Conservation (phyloP, 176 grass and related monocot genomes). For the Rhynchospora pubera region DNA sequence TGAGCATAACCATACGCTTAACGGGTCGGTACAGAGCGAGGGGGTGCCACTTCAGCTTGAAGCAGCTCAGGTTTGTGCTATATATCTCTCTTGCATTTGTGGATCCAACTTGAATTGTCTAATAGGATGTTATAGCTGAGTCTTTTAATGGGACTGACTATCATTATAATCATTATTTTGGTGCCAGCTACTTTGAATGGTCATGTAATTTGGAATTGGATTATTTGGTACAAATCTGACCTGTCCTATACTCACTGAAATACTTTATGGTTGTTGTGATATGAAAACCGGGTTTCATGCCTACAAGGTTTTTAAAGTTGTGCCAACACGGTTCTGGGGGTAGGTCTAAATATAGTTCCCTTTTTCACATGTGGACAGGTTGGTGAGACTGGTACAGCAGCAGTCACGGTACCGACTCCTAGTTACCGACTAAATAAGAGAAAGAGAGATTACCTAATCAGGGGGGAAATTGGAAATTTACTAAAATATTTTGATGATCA, state of each 20-base stretch:
- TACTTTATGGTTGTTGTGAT: neutral
- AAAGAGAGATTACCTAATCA: slow-evolving; percentile 18
- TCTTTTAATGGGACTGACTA: neutral
- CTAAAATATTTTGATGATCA: slow-evolving; percentile 20
- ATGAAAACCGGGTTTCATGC: neutral
- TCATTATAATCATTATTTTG: neutral
- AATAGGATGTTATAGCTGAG: neutral
- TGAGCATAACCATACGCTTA: slow-evolving; percentile 27
- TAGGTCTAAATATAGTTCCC: neutral
- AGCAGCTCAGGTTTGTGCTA: neutral
- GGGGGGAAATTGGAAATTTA: slow-evolving; percentile 17
- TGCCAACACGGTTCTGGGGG: neutral
- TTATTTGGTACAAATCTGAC: neutral
- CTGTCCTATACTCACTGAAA: neutral
- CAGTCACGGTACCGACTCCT: slow-evolving; percentile 11
- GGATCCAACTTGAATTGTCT: neutral
- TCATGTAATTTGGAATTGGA: neutral
- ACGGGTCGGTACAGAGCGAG: neutral
- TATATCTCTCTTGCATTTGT: neutral
- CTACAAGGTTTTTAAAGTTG: neutral
- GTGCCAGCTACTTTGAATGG: neutral
- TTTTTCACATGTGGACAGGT: slow-evolving; percentile 4
- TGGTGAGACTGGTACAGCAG: slow-evolving; percentile 1
- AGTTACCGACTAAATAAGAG: slow-evolving; percentile 24
- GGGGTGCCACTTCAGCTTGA: neutral